A percentile compares a stretch with the other conserved stretches of the same genome.
Evolutionary conservation across 225 moss, liverwort and hornwort genomes (phyloP).

Genomic region (Physcomitrium patens): DNA sequence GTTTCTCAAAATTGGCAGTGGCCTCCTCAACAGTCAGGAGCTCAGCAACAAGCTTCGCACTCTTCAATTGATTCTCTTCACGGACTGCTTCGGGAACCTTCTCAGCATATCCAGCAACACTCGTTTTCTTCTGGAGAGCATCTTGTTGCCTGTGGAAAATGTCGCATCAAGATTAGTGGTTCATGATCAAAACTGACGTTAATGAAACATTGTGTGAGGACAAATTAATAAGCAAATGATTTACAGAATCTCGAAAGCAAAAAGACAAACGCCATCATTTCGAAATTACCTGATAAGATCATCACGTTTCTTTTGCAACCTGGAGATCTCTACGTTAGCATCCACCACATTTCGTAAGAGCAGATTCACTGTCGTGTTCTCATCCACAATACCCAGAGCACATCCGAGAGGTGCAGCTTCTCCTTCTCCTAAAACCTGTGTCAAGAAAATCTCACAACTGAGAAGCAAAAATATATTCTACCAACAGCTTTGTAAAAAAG

Average conservation of each 20-base stretch:
- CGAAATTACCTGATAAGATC: constrained; percentile 63
- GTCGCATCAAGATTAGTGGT: not conserved
- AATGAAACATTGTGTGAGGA: not conserved
- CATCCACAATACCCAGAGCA: constrained; percentile 78
- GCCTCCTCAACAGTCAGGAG: constrained; percentile 66
- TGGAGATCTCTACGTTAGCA: constrained; percentile 66
- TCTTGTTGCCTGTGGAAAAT: constrained; percentile 60
- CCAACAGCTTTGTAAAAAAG: not conserved
- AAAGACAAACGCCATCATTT: not conserved
- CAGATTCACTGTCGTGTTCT: constrained; percentile 70
- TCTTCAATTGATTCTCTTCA: constrained; percentile 62
- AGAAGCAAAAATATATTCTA: constrained; percentile 1
- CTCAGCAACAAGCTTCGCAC: constrained; percentile 61
- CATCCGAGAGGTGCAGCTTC: constrained; percentile 66
- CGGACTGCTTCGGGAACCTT: constrained; percentile 68
- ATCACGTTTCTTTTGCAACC: constrained; percentile 83
- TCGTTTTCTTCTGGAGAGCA: constrained; percentile 60
- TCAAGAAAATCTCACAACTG: constrained; percentile 2
- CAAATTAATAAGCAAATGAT: not conserved
- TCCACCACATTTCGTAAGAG: constrained; percentile 71
- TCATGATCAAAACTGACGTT: not conserved
- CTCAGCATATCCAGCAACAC: constrained; percentile 62
- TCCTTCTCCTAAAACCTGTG: constrained; percentile 63
- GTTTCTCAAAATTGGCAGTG: constrained; percentile 64
- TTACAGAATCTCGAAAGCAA: not conserved